A percentile compares a stretch with the other conserved stretches of the same genome.
phyloP scores from a whole-genome alignment of 208 protist genomes.

The Trypanosoma theileri region DNA sequence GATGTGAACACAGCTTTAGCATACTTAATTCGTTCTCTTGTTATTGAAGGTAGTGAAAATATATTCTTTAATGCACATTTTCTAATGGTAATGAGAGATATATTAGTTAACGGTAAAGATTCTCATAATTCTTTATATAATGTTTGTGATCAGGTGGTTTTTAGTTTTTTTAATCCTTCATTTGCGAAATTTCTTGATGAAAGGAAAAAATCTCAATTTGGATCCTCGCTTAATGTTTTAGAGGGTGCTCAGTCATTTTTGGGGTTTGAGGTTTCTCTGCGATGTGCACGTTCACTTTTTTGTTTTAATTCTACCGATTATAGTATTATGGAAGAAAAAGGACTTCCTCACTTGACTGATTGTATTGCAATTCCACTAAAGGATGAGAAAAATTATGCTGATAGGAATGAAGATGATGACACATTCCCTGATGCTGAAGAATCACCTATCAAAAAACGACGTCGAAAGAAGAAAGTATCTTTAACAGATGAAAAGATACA shows the following conservation, averaged over 20 bases:
- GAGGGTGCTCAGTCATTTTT: constrained; percentile 74
- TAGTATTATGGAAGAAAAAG: constrained; percentile 76
- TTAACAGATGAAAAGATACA: constrained; percentile 23
- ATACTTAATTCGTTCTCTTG: constrained; percentile 67
- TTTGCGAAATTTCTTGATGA: constrained; percentile 61
- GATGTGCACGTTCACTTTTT: constrained; percentile 82
- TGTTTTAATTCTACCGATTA: constrained; percentile 72
- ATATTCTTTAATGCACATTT: constrained; percentile 80
- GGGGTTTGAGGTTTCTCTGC: constrained; percentile 83
- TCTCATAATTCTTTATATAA: constrained; percentile 69
- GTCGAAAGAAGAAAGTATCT: constrained; percentile 22
- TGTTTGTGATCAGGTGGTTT: constrained; percentile 79
- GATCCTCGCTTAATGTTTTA: constrained; percentile 37
- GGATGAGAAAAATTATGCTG: constrained; percentile 16
- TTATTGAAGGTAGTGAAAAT: constrained; percentile 46
- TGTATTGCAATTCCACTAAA: constrained; percentile 49
- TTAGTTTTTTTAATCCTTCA: constrained; percentile 84
- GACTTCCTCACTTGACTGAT: constrained; percentile 59
- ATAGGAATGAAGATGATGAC: neutral
- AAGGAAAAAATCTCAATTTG: constrained; percentile 28
- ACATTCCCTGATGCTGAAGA: neutral
- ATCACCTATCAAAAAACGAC: constrained; percentile 11
- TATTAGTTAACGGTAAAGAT: constrained; percentile 63
- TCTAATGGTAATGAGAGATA: constrained; percentile 72
- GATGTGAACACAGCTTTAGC: constrained; percentile 81